These are phyloP conservation scores for Chenopodium suecicum DNA, from an alignment of 148 eudicot species.

Conservation along the genomic window DNA sequence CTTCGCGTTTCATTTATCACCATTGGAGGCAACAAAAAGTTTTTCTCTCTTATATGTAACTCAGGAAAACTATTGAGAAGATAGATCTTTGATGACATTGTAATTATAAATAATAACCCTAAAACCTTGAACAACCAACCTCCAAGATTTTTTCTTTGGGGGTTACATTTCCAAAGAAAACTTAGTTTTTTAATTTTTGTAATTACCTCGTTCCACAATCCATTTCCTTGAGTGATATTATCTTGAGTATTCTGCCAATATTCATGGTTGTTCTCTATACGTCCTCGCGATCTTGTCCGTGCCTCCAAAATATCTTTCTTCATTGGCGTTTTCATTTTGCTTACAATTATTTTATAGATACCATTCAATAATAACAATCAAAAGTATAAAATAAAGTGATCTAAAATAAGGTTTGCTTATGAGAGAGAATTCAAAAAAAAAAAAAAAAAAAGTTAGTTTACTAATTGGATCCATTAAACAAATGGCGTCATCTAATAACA, in stretches of 20 bases:
- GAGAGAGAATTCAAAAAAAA: not conserved
- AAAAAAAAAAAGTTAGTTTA: not conserved
- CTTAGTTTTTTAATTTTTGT: not conserved
- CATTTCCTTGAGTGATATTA: not conserved
- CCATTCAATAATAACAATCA: too few species aligned
- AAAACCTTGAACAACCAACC: slow-evolving; percentile 9
- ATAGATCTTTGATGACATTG: slow-evolving; percentile 12
- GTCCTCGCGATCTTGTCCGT: too few species aligned
- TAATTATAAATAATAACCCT: slow-evolving; percentile 1
- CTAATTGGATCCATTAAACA: not conserved
- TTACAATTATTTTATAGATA: too few species aligned
- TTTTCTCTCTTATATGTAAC: not conserved
- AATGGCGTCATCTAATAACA: not conserved
- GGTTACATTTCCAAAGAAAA: not conserved
- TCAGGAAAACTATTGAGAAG: slow-evolving; percentile 6
- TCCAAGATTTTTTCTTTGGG: not conserved
- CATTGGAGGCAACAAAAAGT: not conserved
- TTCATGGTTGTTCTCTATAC: too few species aligned
- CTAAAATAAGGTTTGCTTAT: not conserved
- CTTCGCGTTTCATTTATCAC: not conserved
- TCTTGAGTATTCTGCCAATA: too few species aligned
- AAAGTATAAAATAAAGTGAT: not conserved
- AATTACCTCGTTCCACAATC: not conserved
- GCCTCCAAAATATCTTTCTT: too few species aligned
- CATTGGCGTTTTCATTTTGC: too few species aligned